Base-by-base conservation (phyloP, 345 rosid genomes). In the Corchorus capsularis region DNA sequence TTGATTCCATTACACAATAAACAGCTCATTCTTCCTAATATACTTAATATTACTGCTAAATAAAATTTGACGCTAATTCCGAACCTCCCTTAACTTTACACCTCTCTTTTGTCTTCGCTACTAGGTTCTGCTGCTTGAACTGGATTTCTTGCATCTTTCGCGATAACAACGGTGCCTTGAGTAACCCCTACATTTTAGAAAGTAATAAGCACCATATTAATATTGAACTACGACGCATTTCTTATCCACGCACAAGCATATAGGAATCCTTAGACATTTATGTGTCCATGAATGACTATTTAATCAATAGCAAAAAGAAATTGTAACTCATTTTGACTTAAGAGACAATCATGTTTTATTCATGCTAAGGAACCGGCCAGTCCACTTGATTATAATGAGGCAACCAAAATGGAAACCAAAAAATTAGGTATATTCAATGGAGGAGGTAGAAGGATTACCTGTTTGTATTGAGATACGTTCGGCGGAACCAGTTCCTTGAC, bases 131-230 rank as follows among this genome's bases (percentile, higher is more conserved):
- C 79, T 75, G 80, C 77, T 73, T 85, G 86, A 76, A 79, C 73
- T 19, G 70, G 77, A 64, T 85, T 90, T 82, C 88, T 87, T 16
- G n/a, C 47, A 50, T 89, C 92, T 65, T 82, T 87, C 9, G 72
- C 78, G 53, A 74, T 67, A 39, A 71, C 37, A 73, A 60, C 11
- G 14, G 22, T 61, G 45, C 76, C 69, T 47, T 43, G 76, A 72
- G 75, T 71, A 52, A 57, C 91, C 76, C 85, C 91, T 86, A 16
- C 81, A 75, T 12, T 22, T 72, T 8, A 63, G 13, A 39, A 57
- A 74, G 50, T 43, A 59, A 72, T 9, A 32, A 55, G 34, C 74
- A 53, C 27, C 11, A 12, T 72, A 3, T 3, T n/a, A 11, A 57
- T 54, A 8, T 41, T 50, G 2, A 19, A 39, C 19, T 41, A 19